A percentile compares a stretch with the other conserved stretches of the same genome.
phyloP scores from a whole-genome alignment of 306 rosid genomes.

The Casuarina cunninghamiana region DNA sequence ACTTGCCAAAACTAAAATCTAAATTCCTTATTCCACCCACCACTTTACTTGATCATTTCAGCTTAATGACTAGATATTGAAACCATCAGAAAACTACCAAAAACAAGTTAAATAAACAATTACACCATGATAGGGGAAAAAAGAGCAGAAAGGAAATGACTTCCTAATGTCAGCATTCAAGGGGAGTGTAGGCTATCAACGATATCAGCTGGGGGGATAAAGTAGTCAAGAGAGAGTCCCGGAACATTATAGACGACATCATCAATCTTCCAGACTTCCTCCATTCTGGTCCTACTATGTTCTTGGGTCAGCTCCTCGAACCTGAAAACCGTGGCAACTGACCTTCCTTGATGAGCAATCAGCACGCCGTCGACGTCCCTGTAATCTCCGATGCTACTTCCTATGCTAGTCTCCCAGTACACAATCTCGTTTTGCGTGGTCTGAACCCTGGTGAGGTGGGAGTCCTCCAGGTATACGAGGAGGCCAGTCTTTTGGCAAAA shows the following conservation, averaged over 20 bases:
- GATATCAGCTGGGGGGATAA: conserved; percentile 88
- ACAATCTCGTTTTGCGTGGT: conserved; percentile 57
- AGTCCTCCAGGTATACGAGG: conserved; percentile 86
- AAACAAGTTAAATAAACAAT: conserved; percentile 16
- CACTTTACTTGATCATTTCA: conserved; percentile 33
- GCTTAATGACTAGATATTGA: conserved; percentile 24
- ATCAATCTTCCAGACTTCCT: conserved; percentile 88
- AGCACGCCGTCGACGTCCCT: conserved; percentile 74
- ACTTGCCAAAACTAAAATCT: conserved; percentile 1
- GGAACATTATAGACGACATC: conserved; percentile 91
- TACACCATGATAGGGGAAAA: conserved; percentile 43
- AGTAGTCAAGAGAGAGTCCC: conserved; percentile 84
- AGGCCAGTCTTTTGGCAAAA: conserved; percentile 95
- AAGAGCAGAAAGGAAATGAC: neutral
- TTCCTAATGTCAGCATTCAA: conserved; percentile 28
- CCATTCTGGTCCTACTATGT: conserved; percentile 85
- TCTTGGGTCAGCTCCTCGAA: conserved; percentile 78
- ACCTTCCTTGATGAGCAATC: conserved; percentile 88
- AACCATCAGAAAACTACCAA: neutral
- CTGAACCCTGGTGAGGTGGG: conserved; percentile 83
- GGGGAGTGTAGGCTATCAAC: conserved; percentile 52
- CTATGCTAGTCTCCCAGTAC: conserved; percentile 96
- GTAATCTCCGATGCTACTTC: conserved; percentile 84
- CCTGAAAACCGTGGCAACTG: conserved; percentile 82
- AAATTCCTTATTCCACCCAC: conserved; percentile 33